Percentiles rank a stretch among this genome's conserved stretches.
These are phyloP conservation scores for Fusarium chuoi DNA, from an alignment of 2,329 filamentous ascomycete genomes.

Conservation along the genomic window DNA sequence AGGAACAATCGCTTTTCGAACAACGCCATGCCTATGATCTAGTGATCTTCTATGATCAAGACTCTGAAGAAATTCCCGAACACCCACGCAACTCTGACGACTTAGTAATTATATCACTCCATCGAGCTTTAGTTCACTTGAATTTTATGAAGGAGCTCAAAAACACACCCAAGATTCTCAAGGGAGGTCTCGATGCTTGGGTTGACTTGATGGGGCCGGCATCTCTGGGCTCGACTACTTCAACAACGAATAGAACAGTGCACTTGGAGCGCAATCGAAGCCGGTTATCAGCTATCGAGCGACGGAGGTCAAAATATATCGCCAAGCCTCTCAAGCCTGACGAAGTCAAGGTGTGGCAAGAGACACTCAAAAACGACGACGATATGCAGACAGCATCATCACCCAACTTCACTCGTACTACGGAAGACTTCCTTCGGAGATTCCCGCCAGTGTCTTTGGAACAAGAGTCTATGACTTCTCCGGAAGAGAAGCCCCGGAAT, in stretches of 20 bases:
- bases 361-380: slow-evolving; percentile 77
- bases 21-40: slow-evolving; percentile 81
- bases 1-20: slow-evolving; percentile 80
- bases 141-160: slow-evolving; percentile 82
- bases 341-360: slow-evolving; percentile 84
- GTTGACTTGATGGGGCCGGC: slow-evolving; percentile 79
- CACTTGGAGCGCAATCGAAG: slow-evolving; percentile 45
- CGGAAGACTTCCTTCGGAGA: slow-evolving; percentile 84
- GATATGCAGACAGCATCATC: slow-evolving; percentile 61
- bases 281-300: slow-evolving; percentile 45
- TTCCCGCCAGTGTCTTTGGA: slow-evolving; percentile 77
- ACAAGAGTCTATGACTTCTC: slow-evolving; percentile 68
- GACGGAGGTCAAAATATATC: slow-evolving; percentile 57
- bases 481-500: slow-evolving; percentile 37
- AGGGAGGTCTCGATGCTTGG: slow-evolving; percentile 90
- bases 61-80: slow-evolving; percentile 62
- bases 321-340: slow-evolving; percentile 79
- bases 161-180: slow-evolving; percentile 78
- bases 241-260: slow-evolving; percentile 36
- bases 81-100: slow-evolving; percentile 52
- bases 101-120: slow-evolving; percentile 74
- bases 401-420: slow-evolving; percentile 71
- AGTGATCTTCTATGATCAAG: slow-evolving; percentile 89
- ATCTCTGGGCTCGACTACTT: slow-evolving; percentile 62
- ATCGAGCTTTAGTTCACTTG: slow-evolving; percentile 84